These are phyloP conservation scores for Arthrobotrys sphaeroides DNA, from an alignment of 2,329 filamentous ascomycete species.

Conservation along the genomic window DNA sequence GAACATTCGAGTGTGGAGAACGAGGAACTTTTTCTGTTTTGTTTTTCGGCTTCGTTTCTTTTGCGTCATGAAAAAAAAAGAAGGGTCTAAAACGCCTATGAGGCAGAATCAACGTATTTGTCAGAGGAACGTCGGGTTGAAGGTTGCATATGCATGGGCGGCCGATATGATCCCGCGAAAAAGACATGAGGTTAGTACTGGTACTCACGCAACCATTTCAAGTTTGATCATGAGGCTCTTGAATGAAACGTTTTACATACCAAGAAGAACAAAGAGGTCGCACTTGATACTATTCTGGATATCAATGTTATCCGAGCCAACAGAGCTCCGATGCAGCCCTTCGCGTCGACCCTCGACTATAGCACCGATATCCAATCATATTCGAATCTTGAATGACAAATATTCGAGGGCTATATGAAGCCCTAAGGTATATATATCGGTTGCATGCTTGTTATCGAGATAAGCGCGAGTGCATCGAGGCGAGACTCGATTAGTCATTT, in stretches of 20 bases:
- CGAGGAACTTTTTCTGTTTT: too few relatives aligned
- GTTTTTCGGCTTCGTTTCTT: conserved; percentile 19
- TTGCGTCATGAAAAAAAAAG: conserved; percentile 41
- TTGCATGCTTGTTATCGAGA: not conserved
- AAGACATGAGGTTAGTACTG: conserved; percentile 6
- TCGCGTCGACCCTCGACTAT: too few relatives aligned
- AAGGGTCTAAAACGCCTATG: conserved; percentile 38
- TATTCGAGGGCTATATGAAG: not conserved
- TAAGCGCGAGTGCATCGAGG: not conserved
- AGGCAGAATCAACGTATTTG: conserved; percentile 49
- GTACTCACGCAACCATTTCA: not conserved
- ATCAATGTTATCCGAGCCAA: not conserved
- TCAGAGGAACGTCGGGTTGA: conserved; percentile 16
- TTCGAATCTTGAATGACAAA: not conserved
- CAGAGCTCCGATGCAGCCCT: not conserved
- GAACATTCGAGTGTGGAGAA: conserved; percentile 36
- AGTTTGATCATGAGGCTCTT: conserved; percentile 11
- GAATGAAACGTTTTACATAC: not conserved
- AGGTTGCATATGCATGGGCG: conserved; percentile 28
- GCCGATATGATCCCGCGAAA: conserved; percentile 33
- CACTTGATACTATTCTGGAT: not conserved
- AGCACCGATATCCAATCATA: not conserved
- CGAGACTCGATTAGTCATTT: conserved; percentile 15
- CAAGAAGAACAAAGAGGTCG: not conserved
- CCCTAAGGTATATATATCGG: not conserved